These are phyloP conservation scores for Paradendryphiella salina DNA, from an alignment of 2,329 filamentous ascomycete genomes.

Conservation along the genomic window DNA sequence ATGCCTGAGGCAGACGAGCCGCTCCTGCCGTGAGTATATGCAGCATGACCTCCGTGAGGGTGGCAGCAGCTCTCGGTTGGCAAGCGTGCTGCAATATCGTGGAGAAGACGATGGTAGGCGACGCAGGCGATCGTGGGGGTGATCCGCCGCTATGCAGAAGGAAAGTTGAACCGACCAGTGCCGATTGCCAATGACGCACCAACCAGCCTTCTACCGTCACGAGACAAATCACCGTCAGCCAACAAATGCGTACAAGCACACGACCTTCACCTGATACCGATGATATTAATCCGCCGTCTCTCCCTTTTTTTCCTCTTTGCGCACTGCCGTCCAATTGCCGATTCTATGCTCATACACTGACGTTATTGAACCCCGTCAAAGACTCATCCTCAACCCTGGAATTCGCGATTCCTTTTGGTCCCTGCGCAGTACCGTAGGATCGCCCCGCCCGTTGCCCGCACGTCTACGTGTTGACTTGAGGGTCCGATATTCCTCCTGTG, in stretches of 20 bases:
- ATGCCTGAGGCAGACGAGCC: neutral
- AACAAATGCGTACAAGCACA: conserved; percentile 45
- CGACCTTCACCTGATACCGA: conserved; percentile 17
- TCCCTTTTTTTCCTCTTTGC: conserved; percentile 19
- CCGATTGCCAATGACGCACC: conserved; percentile 32
- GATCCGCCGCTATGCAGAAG: conserved; percentile 13
- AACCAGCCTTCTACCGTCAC: conserved; percentile 16
- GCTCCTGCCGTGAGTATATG: conserved; percentile 9
- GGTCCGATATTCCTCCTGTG: conserved; percentile 64
- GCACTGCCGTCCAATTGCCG: conserved; percentile 8
- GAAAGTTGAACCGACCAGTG: conserved; percentile 15
- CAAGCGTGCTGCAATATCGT: conserved; percentile 8
- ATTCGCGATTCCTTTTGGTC: conserved; percentile 16
- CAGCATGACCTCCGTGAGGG: conserved; percentile 10
- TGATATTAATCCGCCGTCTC: conserved; percentile 21
- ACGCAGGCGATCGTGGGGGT: conserved; percentile 19
- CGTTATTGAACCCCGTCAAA: conserved; percentile 5
- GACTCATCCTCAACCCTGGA: conserved; percentile 12
- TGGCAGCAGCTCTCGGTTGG: conserved; percentile 3
- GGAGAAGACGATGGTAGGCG: conserved; percentile 16
- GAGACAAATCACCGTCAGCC: conserved; percentile 40
- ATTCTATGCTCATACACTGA: conserved; percentile 8
- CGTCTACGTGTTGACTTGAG: conserved; percentile 11
- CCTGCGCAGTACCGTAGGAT: conserved; percentile 19
- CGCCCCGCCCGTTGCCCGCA: conserved; percentile 16